A percentile compares a stretch with the other conserved stretches of the same genome.
These are phyloP conservation scores for Colletotrichum gigasporum DNA, from an alignment of 2,329 filamentous ascomycete genomes.

Conservation along the genomic window DNA sequence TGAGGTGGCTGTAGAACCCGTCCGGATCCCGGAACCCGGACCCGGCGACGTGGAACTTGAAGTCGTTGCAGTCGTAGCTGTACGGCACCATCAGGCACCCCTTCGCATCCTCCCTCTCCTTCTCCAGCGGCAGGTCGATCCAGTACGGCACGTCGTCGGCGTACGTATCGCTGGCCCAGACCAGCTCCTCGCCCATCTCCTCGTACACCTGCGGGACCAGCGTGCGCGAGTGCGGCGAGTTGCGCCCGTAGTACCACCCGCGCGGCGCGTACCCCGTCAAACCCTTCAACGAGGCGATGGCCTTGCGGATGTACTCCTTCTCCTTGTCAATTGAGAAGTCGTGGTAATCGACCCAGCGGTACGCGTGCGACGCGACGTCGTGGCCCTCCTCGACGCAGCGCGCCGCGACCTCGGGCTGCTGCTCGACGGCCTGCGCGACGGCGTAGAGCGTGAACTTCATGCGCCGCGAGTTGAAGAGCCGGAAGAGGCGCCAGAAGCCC, in stretches of 20 bases:
- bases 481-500: conserved; percentile 60
- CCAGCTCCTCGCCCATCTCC: conserved; percentile 59
- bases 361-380: conserved; percentile 59
- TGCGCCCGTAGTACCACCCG: conserved; percentile 60
- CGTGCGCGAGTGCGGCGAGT: conserved; percentile 53
- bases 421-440: conserved; percentile 57
- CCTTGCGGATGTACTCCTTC: conserved; percentile 55
- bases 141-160: conserved; percentile 66
- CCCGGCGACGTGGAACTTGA: conserved; percentile 49
- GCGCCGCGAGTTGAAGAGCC: conserved; percentile 55
- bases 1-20: conserved; percentile 56
- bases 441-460: conserved; percentile 62
- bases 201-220: conserved; percentile 59
- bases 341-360: conserved; percentile 62
- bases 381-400: conserved; percentile 58
- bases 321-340: conserved; percentile 55
- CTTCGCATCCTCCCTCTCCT: conserved; percentile 47
- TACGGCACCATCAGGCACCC: conserved; percentile 65
- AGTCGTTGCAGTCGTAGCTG: conserved; percentile 65
- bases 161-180: conserved; percentile 61
- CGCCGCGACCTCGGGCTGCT: conserved; percentile 56
- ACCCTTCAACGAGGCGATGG: conserved; percentile 49
- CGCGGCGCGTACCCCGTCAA: conserved; percentile 55
- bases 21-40: conserved; percentile 55
- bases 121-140: conserved; percentile 61